Evolutionary conservation across 1,139 yeast species (phyloP).

Genomic region (Protomyces gravidus): DNA sequence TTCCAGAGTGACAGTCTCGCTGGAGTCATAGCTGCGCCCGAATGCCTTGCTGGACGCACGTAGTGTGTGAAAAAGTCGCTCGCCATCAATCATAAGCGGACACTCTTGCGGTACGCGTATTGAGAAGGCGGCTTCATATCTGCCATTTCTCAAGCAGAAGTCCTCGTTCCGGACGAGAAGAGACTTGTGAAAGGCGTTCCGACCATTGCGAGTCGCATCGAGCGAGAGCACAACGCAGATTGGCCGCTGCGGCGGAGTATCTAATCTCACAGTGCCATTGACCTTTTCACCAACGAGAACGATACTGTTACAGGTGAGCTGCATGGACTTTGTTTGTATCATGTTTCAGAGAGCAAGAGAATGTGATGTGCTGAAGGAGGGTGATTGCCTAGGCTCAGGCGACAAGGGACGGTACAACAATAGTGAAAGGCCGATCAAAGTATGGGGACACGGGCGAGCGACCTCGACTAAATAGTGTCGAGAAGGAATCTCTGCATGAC

Average conservation of each 20-base stretch:
- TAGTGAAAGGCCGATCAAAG: too few species aligned
- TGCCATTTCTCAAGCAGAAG: not conserved
- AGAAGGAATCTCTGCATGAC: too few species aligned
- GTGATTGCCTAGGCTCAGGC: slow-evolving; percentile 3
- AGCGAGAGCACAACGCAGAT: not conserved
- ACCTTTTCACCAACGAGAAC: not conserved
- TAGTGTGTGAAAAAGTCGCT: not conserved
- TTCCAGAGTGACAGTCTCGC: not conserved
- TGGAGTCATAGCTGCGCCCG: not conserved
- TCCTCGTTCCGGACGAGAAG: not conserved
- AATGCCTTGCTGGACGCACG: not conserved
- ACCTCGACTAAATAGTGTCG: too few species aligned
- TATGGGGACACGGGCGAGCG: too few species aligned
- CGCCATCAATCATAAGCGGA: not conserved
- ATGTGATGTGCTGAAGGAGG: not conserved
- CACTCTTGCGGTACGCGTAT: not conserved
- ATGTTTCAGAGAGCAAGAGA: too few species aligned
- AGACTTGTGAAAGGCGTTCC: not conserved
- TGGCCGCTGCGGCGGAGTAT: not conserved
- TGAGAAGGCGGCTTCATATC: not conserved
- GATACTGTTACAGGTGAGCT: not conserved
- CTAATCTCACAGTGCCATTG: not conserved
- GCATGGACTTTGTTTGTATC: not conserved
- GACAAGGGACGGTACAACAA: too few species aligned
- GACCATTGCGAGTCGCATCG: not conserved